Evolutionary conservation across 208 protist genomes (phyloP), one percentile per base, ranked within the genome.

Genomic region (Trypanosoma theileri): DNA sequence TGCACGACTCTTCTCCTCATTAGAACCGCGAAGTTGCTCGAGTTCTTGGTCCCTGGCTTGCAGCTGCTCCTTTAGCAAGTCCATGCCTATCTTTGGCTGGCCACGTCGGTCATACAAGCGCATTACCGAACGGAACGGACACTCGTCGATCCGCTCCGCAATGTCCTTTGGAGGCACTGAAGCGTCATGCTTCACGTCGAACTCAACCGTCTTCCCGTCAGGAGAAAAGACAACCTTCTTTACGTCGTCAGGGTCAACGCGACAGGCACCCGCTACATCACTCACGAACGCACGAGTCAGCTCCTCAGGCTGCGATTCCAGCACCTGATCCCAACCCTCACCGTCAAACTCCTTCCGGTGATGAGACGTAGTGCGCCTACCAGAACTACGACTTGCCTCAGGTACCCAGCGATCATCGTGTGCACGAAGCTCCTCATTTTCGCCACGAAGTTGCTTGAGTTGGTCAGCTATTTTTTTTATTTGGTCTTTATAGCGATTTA

Each of bases 361-460:
- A 48, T 48, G 44, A 12, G 44, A n/a, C 4, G 44, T 11, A 4
- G 11, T 17, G 16, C 44, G 44, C 9, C 16, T 48, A 12, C 2
- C 44, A 4, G 16, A 1, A n/a, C 10, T n/a, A 48, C 44, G 44
- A 17, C 44, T 48, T 4, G 10, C 13, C 1, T 4, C 10, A 17
- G 44, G 44, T n/a, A 72, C 28, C 59, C 21, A 48, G 35, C 31
- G 35, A 21, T 17, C 31, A 50, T 35, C 26, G 16, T 57, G 8
- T 2, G 50, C 35, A 45, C 14, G 64, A 2, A 62, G 46, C 12
- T 56, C 19, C 22, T 44, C 62, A 35, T 62, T 42, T 35, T 78
- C 72, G 0, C 62, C 66, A 16, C 59, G 35, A 35, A 59, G 56
- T 51, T 76, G 65, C 14, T 53, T 44, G 19, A 82, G 72, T 48